phyloP scores from a whole-genome alignment of 139 green algal genomes.

The Chlorella vulgaris region DNA sequence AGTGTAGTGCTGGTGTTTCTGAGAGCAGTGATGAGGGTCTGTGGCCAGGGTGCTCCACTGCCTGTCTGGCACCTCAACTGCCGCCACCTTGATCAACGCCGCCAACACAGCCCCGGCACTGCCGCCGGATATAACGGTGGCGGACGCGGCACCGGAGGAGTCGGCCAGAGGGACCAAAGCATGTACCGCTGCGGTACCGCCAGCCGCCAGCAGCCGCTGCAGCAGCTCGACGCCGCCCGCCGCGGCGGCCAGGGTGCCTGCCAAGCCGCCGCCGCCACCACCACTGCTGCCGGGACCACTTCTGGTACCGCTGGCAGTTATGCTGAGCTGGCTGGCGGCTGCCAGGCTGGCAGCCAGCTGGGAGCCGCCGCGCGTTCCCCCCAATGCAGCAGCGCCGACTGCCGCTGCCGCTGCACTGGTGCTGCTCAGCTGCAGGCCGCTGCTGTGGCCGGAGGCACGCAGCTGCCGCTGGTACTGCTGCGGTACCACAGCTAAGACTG shows the following conservation, averaged over 20 bases:
- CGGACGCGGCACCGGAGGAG: no score
- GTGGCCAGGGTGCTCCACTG: neutral
- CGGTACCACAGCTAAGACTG: no score
- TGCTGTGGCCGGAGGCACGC: neutral
- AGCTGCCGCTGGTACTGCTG: neutral
- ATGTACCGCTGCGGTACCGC: neutral
- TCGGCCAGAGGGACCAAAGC: neutral
- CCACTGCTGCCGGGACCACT: neutral
- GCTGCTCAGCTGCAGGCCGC: neutral
- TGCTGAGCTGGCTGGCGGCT: neutral
- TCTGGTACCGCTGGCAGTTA: neutral
- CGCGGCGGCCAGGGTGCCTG: neutral
- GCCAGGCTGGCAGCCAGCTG: neutral
- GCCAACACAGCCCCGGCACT: neutral
- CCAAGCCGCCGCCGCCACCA: neutral
- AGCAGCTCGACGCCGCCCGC: conserved; percentile 23
- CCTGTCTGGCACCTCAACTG: conserved; percentile 5
- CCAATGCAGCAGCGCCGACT: no score
- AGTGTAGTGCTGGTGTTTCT: no score
- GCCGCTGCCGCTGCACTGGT: neutral
- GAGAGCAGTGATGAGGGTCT: no score
- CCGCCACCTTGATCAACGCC: conserved; percentile 27
- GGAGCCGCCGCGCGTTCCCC: no score
- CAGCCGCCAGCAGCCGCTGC: conserved; percentile 7
- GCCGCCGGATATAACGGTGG: neutral